Base-by-base conservation (phyloP, 2,329 filamentous ascomycete genomes). In the Orbilia quercus region DNA sequence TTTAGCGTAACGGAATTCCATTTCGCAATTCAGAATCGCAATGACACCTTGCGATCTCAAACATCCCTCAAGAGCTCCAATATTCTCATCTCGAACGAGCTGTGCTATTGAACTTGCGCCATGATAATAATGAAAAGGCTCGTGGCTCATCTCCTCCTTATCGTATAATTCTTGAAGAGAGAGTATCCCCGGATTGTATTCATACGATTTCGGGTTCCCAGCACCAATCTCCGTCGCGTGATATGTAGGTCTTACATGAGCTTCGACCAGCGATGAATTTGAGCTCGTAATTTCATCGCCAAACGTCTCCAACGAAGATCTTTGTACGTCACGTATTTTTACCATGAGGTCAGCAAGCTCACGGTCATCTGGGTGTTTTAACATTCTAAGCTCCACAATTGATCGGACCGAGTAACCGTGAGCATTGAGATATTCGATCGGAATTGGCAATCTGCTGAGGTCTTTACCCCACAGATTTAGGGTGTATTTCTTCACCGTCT, bases 361-460 rank as follows among this genome's bases (percentile, higher is more conserved):
- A n/a, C n/a, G n/a, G n/a, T n/a, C n/a, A n/a, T n/a, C n/a, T n/a
- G n/a, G n/a, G n/a, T n/a, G n/a, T n/a, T n/a, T n/a, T n/a, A n/a
- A n/a, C 74, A 67, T 38, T 63, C 57, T 31, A 71, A 55, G 28
- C 28, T 31, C n/a, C n/a, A n/a, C n/a, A n/a, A 31, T 31, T 5
- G 4, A 5, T 31, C 9, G 28, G 28, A 31, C 9, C 4, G 83
- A 1, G 84, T 80, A 2, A 84, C 80, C 3, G 84, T 81, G 1
- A 82, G 77, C 7, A 85, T 82, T 74, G 78, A 66, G 22, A 80
- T 80, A 34, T 75, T 83, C 86, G 88, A 90, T 0, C 85, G 80
- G 7, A 89, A 90, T 38, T 91, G 81, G 7, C 81, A 79, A 77
- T 90, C 90, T 79, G 94, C 6, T n/a, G 4, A 9, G 16, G 12